phyloP scores from a whole-genome alignment of 257 asterid species.

The Lycium barbarum region DNA sequence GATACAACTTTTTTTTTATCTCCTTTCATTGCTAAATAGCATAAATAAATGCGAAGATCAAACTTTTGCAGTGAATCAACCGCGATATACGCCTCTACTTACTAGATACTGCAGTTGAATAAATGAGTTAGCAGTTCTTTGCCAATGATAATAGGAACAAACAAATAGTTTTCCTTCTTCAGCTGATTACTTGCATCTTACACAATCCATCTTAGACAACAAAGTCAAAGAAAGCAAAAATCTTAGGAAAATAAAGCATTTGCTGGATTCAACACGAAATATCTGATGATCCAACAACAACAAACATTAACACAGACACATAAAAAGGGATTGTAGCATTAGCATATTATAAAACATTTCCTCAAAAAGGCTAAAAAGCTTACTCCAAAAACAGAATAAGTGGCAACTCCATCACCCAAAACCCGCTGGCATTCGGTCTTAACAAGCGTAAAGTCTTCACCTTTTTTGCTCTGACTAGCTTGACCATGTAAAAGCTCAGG shows the following conservation, averaged over 20 bases:
- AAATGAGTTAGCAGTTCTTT: background rate
- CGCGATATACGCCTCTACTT: background rate
- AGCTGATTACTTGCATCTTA: background rate
- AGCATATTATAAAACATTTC: background rate
- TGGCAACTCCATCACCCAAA: slow-evolving; percentile 90
- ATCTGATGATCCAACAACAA: slow-evolving; percentile 5
- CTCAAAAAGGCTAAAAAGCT: background rate
- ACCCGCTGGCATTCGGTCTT: slow-evolving; percentile 88
- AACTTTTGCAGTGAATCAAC: slow-evolving; percentile 16
- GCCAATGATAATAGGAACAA: background rate
- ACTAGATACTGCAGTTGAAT: background rate
- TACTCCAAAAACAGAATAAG: slow-evolving; percentile 92
- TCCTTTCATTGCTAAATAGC: background rate
- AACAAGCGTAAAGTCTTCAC: slow-evolving; percentile 86
- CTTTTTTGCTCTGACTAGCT: slow-evolving; percentile 94
- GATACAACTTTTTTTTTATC: background rate
- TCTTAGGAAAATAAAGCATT: background rate
- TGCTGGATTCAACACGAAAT: background rate
- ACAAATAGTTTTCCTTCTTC: background rate
- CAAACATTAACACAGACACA: background rate
- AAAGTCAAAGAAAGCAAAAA: background rate
- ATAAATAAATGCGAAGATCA: background rate
- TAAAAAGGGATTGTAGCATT: background rate
- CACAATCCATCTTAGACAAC: background rate
- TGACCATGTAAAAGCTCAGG: slow-evolving; percentile 86